These are phyloP conservation scores for Apiospora saccharicola DNA, from an alignment of 2,329 filamentous ascomycete species.

Conservation along the genomic window DNA sequence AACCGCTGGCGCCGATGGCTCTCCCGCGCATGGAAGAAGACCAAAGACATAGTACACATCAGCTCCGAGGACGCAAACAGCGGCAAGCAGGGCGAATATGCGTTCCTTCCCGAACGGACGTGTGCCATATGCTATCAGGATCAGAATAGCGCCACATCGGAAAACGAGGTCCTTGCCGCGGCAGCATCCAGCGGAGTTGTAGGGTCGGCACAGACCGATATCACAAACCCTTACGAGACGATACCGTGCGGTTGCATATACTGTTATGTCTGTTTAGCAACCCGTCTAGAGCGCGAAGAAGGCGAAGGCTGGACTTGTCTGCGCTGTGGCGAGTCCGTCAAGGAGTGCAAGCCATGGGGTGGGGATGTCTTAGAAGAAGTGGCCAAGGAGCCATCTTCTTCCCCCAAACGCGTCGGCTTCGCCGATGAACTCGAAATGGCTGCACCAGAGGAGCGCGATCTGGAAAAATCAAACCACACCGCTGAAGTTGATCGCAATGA, in stretches of 20 bases:
- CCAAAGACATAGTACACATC: constrained; percentile 68
- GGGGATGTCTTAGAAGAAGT: constrained; percentile 80
- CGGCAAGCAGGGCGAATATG: constrained; percentile 74
- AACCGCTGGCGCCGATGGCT: constrained; percentile 92
- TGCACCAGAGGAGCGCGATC: constrained; percentile 34
- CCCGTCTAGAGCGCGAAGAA: constrained; percentile 88
- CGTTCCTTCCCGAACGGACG: constrained; percentile 89
- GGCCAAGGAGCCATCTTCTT: constrained; percentile 44
- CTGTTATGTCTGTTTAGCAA: constrained; percentile 95
- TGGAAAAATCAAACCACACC: constrained; percentile 25
- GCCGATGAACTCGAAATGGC: constrained; percentile 56
- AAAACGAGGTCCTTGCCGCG: constrained; percentile 78
- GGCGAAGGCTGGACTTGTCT: constrained; percentile 94
- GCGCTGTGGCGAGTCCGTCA: constrained; percentile 83
- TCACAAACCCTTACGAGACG: constrained; percentile 95
- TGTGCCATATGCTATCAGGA: constrained; percentile 98
- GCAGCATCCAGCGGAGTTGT: constrained; percentile 78
- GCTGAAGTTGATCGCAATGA: constrained; percentile 26
- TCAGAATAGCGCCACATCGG: constrained; percentile 79
- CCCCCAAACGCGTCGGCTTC: constrained; percentile 68
- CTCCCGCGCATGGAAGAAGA: constrained; percentile 83
- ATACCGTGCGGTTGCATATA: constrained; percentile 91
- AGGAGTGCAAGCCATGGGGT: constrained; percentile 88
- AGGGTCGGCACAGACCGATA: constrained; percentile 88
- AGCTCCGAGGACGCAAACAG: constrained; percentile 56